Percentiles rank a stretch among this genome's conserved stretches.
Conservation (phyloP, 2,329 filamentous ascomycete genomes). For the Xylaria arbuscula region DNA sequence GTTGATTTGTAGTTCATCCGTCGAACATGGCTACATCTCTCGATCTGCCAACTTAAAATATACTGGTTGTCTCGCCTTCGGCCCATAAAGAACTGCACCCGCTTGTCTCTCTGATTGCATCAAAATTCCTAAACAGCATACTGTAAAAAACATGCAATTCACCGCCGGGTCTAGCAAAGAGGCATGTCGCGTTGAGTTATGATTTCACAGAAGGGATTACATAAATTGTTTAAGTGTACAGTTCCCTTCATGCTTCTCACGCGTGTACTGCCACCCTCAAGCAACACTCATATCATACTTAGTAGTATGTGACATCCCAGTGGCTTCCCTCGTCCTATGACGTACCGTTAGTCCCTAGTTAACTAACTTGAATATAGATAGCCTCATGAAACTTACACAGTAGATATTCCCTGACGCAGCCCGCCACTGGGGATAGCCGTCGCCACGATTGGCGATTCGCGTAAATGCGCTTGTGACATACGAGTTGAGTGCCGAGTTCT, state of each 20-base stretch:
- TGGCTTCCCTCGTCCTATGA: slow-evolving; percentile 36
- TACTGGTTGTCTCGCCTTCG: neutral
- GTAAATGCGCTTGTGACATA: slow-evolving; percentile 35
- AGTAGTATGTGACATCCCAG: slow-evolving; percentile 38
- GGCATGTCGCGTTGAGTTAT: neutral
- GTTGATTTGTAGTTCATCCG: neutral
- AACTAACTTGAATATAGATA: neutral
- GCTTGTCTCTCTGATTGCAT: neutral
- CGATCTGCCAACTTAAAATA: neutral
- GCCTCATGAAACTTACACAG: slow-evolving; percentile 26
- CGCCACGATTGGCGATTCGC: slow-evolving; percentile 31
- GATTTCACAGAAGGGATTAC: neutral
- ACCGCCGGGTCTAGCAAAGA: neutral
- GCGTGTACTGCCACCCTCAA: neutral
- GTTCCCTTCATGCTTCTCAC: neutral
- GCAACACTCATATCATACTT: neutral
- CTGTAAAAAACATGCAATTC: neutral
- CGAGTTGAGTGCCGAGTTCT: slow-evolving; percentile 33
- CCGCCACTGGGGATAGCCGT: slow-evolving; percentile 37
- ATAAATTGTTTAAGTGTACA: neutral
- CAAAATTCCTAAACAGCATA: neutral
- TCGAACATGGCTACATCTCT: neutral
- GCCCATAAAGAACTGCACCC: neutral
- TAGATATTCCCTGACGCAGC: slow-evolving; percentile 37
- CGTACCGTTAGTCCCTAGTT: slow-evolving; percentile 8